These are phyloP conservation scores for Sarocladium oryzae DNA, from an alignment of 2,329 filamentous ascomycete species.

Conservation along the genomic window DNA sequence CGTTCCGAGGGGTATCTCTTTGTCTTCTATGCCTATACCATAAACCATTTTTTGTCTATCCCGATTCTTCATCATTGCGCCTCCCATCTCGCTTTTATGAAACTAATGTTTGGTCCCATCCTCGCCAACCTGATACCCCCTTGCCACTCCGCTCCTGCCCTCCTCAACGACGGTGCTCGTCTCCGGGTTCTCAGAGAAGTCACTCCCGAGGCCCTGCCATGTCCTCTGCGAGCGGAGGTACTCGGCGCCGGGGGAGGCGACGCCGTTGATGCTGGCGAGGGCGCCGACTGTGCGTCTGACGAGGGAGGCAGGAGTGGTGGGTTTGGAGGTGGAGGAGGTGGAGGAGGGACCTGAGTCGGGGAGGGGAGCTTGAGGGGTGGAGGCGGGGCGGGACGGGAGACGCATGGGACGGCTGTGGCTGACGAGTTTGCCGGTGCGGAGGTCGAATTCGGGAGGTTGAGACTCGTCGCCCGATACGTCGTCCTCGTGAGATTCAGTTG, in stretches of 20 bases:
- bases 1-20: no score
- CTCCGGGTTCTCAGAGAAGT: conserved; percentile 53
- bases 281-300: conserved; percentile 57
- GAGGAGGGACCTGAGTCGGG: no score
- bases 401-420: conserved; percentile 72
- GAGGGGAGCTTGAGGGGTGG: conserved; percentile 17
- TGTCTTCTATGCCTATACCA: no score
- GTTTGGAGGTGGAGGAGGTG: conserved; percentile 15
- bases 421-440: conserved; percentile 79
- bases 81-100: no score
- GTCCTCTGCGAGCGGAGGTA: conserved; percentile 75
- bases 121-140: conserved; percentile 76
- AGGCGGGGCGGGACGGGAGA: conserved; percentile 26
- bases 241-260: conserved; percentile 87
- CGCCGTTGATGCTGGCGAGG: conserved; percentile 73
- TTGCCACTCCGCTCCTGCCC: conserved; percentile 79
- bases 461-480: conserved; percentile 60
- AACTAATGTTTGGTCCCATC: conserved; percentile 29
- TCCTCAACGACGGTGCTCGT: conserved; percentile 70
- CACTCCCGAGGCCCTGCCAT: conserved; percentile 87
- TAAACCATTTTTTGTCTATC: no score
- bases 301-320: conserved; percentile 33
- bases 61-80: no score
- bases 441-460: conserved; percentile 83
- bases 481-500: conserved; percentile 13